Evolutionary conservation across 768 basidiomycete species (phyloP).

Genomic region (Sarcodon aspratus): DNA sequence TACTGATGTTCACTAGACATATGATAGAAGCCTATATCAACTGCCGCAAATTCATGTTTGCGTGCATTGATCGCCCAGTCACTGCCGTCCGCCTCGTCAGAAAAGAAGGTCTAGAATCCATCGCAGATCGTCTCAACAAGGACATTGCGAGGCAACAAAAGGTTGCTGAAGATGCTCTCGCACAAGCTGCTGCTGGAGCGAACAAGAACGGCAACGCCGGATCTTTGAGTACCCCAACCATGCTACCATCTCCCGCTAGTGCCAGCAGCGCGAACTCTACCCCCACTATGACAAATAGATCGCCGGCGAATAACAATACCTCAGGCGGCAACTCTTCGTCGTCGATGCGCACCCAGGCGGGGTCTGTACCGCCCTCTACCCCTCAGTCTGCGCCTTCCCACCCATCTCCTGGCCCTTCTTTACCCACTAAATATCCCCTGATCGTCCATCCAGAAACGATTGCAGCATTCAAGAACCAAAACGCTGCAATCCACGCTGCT

Average conservation of each 20-base stretch:
- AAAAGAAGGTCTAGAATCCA: background rate
- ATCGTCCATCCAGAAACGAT: conserved; percentile 2
- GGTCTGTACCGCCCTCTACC: background rate
- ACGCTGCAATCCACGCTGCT: background rate
- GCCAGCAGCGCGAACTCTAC: conserved; percentile 70
- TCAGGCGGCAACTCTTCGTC: background rate
- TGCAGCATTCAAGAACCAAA: conserved; percentile 4
- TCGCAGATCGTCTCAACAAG: background rate
- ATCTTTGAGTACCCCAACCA: conserved; percentile 38
- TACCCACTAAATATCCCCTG: background rate
- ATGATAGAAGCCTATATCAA: conserved; percentile 75
- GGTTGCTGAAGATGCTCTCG: conserved; percentile 7
- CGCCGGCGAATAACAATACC: background rate
- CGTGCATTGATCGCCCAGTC: background rate
- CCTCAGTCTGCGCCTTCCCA: background rate
- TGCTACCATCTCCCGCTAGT: conserved; percentile 74
- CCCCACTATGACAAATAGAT: conserved; percentile 30
- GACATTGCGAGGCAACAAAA: background rate
- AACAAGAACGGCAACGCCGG: conserved; percentile 7
- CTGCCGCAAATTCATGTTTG: conserved; percentile 34
- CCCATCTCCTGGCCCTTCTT: background rate
- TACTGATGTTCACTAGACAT: conserved; percentile 31
- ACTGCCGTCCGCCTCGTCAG: background rate
- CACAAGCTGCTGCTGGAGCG: conserved; percentile 4
- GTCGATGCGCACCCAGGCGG: background rate